A percentile compares a stretch with the other conserved stretches of the same genome.
Conservation (phyloP, 306 rosid species). For the Corylus americana region DNA sequence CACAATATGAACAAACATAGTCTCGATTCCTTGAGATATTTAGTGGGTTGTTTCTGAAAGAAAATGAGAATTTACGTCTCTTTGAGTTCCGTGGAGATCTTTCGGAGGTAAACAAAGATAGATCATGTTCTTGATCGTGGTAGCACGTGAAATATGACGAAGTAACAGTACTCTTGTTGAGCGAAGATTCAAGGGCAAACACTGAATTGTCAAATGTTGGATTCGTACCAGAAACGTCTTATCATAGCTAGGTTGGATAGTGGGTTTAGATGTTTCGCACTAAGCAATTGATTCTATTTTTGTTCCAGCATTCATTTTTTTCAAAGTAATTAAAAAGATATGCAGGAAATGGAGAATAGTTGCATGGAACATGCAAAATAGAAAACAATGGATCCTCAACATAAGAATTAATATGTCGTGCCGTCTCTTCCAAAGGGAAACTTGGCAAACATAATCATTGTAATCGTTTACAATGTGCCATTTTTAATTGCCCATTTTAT, state of each 20-base stretch:
- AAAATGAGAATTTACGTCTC: no score
- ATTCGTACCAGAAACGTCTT: constrained; percentile 42
- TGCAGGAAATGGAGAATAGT: not conserved
- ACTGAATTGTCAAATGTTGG: constrained; percentile 35
- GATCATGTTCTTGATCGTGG: not conserved
- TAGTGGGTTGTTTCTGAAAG: no score
- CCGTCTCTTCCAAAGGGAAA: constrained; percentile 29
- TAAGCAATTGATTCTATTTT: not conserved
- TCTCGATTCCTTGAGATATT: no score
- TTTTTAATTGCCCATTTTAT: not conserved
- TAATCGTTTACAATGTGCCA: constrained; percentile 22
- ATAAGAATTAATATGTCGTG: constrained; percentile 25
- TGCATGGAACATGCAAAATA: constrained; percentile 58
- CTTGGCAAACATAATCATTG: constrained; percentile 46
- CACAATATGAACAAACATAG: no score
- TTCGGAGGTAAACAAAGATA: not conserved
- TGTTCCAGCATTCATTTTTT: not conserved
- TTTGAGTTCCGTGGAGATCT: not conserved
- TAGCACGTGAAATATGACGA: constrained; percentile 13
- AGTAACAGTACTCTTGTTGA: constrained; percentile 14
- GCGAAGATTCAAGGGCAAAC: constrained; percentile 21
- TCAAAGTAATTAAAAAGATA: not conserved
- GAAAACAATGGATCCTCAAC: constrained; percentile 11
- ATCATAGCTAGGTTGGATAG: constrained; percentile 17
- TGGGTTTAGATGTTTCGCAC: constrained; percentile 1